Evolutionary conservation across 225 moss, liverwort and hornwort species (phyloP).

Genomic region (Marchantia paleacea): DNA sequence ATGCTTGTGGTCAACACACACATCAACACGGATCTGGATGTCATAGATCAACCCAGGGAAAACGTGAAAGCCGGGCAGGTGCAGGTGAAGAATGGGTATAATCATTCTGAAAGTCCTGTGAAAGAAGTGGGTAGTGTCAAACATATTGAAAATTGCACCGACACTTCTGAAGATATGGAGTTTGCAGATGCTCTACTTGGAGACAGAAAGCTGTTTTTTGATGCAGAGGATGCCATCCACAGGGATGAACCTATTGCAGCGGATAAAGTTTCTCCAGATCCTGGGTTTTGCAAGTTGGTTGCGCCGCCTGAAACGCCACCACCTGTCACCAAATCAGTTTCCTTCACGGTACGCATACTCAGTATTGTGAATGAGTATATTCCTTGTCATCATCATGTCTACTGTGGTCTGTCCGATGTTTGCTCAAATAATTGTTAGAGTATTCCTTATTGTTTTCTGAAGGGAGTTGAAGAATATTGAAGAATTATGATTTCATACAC

Average conservation of each 20-base stretch:
- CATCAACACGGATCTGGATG: constrained; percentile 50
- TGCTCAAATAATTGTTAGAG: too few species aligned
- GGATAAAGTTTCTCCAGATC: constrained; percentile 26
- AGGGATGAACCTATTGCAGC: constrained; percentile 27
- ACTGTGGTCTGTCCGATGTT: too few species aligned
- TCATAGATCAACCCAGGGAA: constrained; percentile 26
- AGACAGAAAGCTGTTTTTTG: constrained; percentile 22
- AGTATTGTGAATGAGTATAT: not conserved
- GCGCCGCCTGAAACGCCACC: constrained; percentile 23
- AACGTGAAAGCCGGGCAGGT: constrained; percentile 27
- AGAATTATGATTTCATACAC: too few species aligned
- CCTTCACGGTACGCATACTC: constrained; percentile 34
- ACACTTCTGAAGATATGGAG: constrained; percentile 9
- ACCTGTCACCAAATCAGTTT: constrained; percentile 26
- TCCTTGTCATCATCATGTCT: not conserved
- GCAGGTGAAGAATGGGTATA: constrained; percentile 30
- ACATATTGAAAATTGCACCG: constrained; percentile 9
- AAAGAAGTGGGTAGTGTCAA: constrained; percentile 23
- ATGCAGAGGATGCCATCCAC: constrained; percentile 25
- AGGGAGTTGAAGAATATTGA: too few species aligned
- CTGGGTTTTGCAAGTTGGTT: constrained; percentile 19
- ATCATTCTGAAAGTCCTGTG: not conserved
- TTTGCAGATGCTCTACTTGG: constrained; percentile 15
- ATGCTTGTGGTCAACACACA: constrained; percentile 48
- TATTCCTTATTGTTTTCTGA: too few species aligned